These are phyloP conservation scores for Arabidopsis lyrata DNA, from an alignment of 441 rosid genomes.

Conservation along the genomic window DNA sequence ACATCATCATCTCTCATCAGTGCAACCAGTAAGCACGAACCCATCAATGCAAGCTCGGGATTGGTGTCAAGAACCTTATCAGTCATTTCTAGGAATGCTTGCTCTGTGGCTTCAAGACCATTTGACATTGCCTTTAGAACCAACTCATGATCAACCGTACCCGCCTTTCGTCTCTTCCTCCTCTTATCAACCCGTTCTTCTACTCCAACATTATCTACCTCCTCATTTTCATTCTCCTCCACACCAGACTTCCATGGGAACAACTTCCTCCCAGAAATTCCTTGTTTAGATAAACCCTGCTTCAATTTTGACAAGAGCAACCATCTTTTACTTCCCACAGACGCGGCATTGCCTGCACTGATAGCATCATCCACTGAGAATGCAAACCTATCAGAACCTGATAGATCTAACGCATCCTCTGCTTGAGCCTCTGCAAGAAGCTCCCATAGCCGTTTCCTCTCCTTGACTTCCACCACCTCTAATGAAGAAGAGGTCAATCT, in stretches of 20 bases:
- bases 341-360: constrained; percentile 65
- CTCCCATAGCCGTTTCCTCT: constrained; percentile 78
- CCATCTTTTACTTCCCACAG: constrained; percentile 84
- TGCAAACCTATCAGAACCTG: constrained; percentile 92
- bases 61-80: constrained; percentile 87
- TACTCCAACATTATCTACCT: constrained; percentile 51
- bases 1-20: constrained; percentile 96
- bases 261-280: constrained; percentile 51
- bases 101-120: constrained; percentile 85
- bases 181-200: constrained; percentile 62
- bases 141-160: constrained; percentile 77
- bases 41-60: constrained; percentile 98
- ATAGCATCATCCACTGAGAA: constrained; percentile 91
- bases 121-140: constrained; percentile 87
- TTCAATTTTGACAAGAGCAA: constrained; percentile 79
- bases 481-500: constrained; percentile 65
- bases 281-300: constrained; percentile 76
- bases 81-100: constrained; percentile 89
- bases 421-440: constrained; percentile 79
- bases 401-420: constrained; percentile 93
- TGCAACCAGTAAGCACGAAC: constrained; percentile 90
- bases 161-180: constrained; percentile 72
- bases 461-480: constrained; percentile 63
- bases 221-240: constrained; percentile 63
- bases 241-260: constrained; percentile 83